Conservation (phyloP, 73 alveolate species). For the Effrenium voratum region DNA sequence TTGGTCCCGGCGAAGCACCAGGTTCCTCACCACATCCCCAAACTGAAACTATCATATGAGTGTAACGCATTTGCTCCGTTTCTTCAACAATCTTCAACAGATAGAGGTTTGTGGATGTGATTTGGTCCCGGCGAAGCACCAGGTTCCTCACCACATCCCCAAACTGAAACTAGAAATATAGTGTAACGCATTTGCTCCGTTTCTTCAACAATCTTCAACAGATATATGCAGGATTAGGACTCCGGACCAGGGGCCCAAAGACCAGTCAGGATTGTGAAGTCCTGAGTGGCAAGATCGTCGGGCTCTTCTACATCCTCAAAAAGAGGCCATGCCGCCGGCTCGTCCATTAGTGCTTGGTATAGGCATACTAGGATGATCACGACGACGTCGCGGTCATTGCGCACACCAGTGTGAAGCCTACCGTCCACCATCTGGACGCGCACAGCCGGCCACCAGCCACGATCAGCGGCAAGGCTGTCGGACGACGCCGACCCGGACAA, state of each 20-base stretch:
- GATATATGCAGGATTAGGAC: neutral
- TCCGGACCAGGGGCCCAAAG: neutral
- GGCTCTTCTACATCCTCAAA: neutral
- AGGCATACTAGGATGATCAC: neutral
- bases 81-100: too few relatives aligned
- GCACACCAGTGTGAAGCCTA: neutral
- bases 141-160: too few relatives aligned
- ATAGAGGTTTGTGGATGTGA: too few relatives aligned
- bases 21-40: too few relatives aligned
- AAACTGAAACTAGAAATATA: too few relatives aligned
- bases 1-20: too few relatives aligned
- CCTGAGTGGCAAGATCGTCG: neutral
- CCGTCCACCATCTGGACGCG: neutral
- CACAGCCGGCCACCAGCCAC: slow-evolving; percentile 22
- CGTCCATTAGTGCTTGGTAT: neutral
- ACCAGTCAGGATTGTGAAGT: neutral
- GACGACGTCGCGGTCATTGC: neutral
- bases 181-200: too few relatives aligned
- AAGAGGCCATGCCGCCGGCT: neutral
- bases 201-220: too few relatives aligned
- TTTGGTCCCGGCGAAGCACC: too few relatives aligned
- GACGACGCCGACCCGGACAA: too few relatives aligned
- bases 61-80: too few relatives aligned
- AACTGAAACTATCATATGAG: too few relatives aligned
- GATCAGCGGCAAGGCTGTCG: neutral